Evolutionary conservation across 2,329 filamentous ascomycete genomes (phyloP), one percentile per base, ranked within the genome.

Genomic region (Neopestalotiopsis rosae): DNA sequence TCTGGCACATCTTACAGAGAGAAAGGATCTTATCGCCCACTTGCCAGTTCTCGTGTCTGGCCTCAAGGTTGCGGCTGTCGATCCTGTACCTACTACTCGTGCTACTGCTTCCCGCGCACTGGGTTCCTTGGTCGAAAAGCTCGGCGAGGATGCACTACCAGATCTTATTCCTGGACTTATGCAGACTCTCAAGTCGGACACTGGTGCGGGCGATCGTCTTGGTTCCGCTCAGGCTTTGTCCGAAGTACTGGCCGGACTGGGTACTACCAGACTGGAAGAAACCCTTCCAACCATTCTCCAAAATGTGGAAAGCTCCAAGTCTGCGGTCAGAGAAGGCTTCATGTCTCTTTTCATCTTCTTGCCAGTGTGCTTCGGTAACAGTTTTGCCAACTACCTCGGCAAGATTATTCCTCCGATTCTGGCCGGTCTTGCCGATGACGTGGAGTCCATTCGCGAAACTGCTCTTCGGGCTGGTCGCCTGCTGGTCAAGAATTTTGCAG

Each of bases 271-370:
- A 74, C 85, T 99, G 74, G 96, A 99, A 81, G 97, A 99, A 82
- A 98, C 95, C 5, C 85, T 99, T 61, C 97, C 96, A 52, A 98
- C 95, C 13, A 97, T 99, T 74, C 83, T 99, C 56, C 95, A 98
- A 77, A 99, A 99, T 76, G 95, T 97, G 73, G 91, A 94, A 74
- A 98, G 95, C 76, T 90, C 92, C 74, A 98, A 97, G 81, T 80
- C 96, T 20, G 90, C 94, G 67, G 94, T 99, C 72, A 91, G 96
- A 75, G 96, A 99, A 85, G 96, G 96, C 61, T 99, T 99, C 85
- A 99, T 99, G 96, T 98, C 96, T 7, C 88, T 99, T 56, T 99
- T 99, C 83, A 98, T 99, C 74, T 99, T 98, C 88, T 90, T 99
- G 83, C 96, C 96, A 13, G 96, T 97, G 66, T 99, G 96, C 83